Percentiles rank a stretch among this genome's conserved stretches.
Evolutionary conservation across 192 early-diverging fungal genomes (phyloP).

Genomic region (Oehlia diaphana): DNA sequence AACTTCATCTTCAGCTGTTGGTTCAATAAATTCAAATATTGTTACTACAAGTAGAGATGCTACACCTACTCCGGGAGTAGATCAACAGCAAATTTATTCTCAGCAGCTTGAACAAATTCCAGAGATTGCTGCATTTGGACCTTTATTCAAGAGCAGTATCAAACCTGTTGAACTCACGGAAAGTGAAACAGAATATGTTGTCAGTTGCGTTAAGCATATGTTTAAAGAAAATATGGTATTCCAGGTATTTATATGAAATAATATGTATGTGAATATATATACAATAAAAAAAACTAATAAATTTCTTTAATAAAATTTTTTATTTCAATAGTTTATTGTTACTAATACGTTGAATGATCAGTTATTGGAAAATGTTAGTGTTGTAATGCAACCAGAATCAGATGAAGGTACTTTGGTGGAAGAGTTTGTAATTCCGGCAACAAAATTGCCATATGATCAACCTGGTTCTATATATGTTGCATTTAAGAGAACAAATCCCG

Average conservation of each 20-base stretch:
- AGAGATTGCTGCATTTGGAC: constrained; percentile 80
- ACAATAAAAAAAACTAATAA: too few species aligned
- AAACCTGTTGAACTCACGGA: constrained; percentile 85
- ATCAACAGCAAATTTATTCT: constrained; percentile 75
- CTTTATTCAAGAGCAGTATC: constrained; percentile 81
- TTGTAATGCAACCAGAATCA: constrained; percentile 73
- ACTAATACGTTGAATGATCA: constrained; percentile 94
- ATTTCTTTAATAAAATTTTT: background rate
- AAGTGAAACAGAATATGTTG: constrained; percentile 93
- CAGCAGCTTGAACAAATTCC: constrained; percentile 78
- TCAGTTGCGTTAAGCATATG: constrained; percentile 91
- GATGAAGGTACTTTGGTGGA: constrained; percentile 62
- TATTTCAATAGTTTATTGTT: constrained; percentile 73
- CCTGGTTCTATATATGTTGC: constrained; percentile 85
- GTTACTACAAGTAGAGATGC: constrained; percentile 36
- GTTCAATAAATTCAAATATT: constrained; percentile 20
- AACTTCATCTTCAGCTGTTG: constrained; percentile 33
- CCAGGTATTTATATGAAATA: constrained; percentile 60
- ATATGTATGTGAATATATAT: too few species aligned
- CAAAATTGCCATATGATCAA: constrained; percentile 74
- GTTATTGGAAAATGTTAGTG: constrained; percentile 85
- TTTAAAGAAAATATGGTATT: constrained; percentile 89
- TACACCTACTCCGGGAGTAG: constrained; percentile 45
- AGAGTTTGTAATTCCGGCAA: constrained; percentile 70
- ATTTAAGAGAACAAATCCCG: constrained; percentile 66